These are phyloP conservation scores for Nyctanthes arbortristis DNA, from an alignment of 257 asterid species.

Conservation along the genomic window DNA sequence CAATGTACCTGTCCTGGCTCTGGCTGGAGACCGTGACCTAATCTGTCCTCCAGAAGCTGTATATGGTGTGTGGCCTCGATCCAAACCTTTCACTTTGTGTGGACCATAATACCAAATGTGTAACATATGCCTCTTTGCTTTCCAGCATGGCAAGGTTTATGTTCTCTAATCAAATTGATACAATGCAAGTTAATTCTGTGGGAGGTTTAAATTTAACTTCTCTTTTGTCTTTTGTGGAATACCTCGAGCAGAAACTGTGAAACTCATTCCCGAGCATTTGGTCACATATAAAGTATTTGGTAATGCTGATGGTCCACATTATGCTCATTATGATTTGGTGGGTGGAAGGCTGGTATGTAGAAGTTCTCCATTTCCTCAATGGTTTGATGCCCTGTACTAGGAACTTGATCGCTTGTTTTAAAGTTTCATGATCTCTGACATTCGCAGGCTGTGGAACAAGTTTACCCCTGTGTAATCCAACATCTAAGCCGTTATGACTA, in stretches of 20 bases:
- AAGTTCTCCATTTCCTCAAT: conserved; percentile 8
- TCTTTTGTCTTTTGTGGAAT: conserved; percentile 18
- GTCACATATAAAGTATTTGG: conserved; percentile 82
- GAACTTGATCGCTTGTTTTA: conserved; percentile 15
- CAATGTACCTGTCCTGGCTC: conserved; percentile 76
- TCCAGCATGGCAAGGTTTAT: background rate
- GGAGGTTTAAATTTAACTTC: conserved; percentile 2
- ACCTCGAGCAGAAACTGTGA: conserved; percentile 64
- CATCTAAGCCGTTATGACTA: conserved; percentile 59
- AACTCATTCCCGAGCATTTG: conserved; percentile 71
- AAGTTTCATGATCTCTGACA: conserved; percentile 10
- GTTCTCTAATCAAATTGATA: conserved; percentile 4
- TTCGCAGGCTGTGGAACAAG: conserved; percentile 74
- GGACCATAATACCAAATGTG: background rate
- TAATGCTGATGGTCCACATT: conserved; percentile 79
- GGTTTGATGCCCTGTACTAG: background rate
- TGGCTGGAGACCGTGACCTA: conserved; percentile 92
- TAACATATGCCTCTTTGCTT: background rate
- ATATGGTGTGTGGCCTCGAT: conserved; percentile 49
- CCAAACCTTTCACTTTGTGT: background rate
- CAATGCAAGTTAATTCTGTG: conserved; percentile 3
- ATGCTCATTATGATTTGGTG: conserved; percentile 97
- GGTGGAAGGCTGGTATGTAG: conserved; percentile 82
- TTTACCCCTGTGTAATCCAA: conserved; percentile 73
- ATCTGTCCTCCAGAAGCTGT: conserved; percentile 98